Base-by-base conservation (phyloP, 1,284 basidiomycete genomes). In the Malassezia pachydermatis region DNA sequence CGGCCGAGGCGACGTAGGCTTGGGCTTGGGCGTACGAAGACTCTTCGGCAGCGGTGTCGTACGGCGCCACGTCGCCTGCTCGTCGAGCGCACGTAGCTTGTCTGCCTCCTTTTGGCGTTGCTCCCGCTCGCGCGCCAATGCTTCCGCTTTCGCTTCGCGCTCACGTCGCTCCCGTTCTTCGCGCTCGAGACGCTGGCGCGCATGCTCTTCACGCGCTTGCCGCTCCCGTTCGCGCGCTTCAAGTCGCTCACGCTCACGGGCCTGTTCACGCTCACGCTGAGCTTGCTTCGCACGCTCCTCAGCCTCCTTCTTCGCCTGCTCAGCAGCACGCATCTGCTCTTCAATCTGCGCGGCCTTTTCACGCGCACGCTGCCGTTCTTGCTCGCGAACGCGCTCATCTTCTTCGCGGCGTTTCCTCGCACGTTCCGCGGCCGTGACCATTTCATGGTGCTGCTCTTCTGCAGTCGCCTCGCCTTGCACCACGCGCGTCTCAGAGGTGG, bases 321-420 rank as follows among this genome's bases (percentile, higher is more conserved):
- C 58, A 20, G 58, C 63, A 20, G 54, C 63, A 29, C 55, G 52
- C 37, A 65, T 42, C 40, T 58, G 55, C 45, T 65, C 57, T 41
- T 67, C 66, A 16, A 67, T 57, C 2, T 62, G 65, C 7, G 58
- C 48, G 5, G 67, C 67, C 34, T 67, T 67, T 30, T 57, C 56
- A 20, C 59, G 54, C 25, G 67, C 67, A 24, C 67, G 59, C 41
- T 67, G 61, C 13, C 55, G 61, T 47, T 69, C 58, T 3, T 58
- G 59, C 29, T 57, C 45, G 30, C 66, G 54, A 11, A 49, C 51
- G 11, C 47, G 51, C 46, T 69, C 66, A 33, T 69, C 66, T 33
- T 69, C 65, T 29, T 68, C 54, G 14, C 66, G 59, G 23, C 67
- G 57, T 48, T 57, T 62, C 11, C 67, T 56, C 5, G 67, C 67